Percentiles rank a stretch among this genome's conserved stretches.
Evolutionary conservation across 1,139 yeast species (phyloP).

Genomic region (Geotrichum bryndzae): DNA sequence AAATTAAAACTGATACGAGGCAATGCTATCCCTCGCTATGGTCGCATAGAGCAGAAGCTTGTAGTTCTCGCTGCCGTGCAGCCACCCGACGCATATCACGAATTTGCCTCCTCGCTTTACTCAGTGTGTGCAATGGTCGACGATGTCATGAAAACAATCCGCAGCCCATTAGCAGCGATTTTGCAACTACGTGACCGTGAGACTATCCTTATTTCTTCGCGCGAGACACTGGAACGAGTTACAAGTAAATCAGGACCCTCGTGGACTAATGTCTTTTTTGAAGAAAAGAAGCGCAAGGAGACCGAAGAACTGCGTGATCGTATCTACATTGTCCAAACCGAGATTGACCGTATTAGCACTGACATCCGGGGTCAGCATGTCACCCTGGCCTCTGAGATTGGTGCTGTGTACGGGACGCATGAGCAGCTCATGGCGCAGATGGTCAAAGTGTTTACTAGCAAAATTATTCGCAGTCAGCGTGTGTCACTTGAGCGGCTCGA

Average conservation of each 20-base stretch:
- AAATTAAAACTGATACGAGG: slow-evolving; percentile 14
- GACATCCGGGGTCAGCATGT: slow-evolving; percentile 35
- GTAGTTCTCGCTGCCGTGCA: not conserved
- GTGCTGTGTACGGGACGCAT: slow-evolving; percentile 35
- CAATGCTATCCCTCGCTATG: not conserved
- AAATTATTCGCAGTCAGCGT: slow-evolving; percentile 29
- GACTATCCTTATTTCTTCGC: slow-evolving; percentile 6
- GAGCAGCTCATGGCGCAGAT: slow-evolving; percentile 24
- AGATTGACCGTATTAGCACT: slow-evolving; percentile 29
- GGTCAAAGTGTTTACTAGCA: slow-evolving; percentile 29
- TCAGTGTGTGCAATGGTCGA: slow-evolving; percentile 9
- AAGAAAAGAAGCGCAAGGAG: slow-evolving; percentile 35
- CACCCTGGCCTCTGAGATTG: slow-evolving; percentile 37
- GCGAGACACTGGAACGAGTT: slow-evolving; percentile 27
- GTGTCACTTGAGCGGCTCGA: slow-evolving; percentile 38
- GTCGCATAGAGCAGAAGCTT: slow-evolving; percentile 1
- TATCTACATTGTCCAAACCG: slow-evolving; percentile 30
- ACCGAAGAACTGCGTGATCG: slow-evolving; percentile 29
- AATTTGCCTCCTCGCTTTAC: slow-evolving; percentile 7
- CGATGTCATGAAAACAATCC: slow-evolving; percentile 4
- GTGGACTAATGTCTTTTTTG: slow-evolving; percentile 37
- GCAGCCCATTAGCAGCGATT: slow-evolving; percentile 5
- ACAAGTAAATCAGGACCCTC: slow-evolving; percentile 23
- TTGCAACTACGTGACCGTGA: slow-evolving; percentile 3
- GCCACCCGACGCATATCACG: slow-evolving; percentile 3